Conservation (phyloP, 306 rosid genomes). For the Vicia faba region DNA sequence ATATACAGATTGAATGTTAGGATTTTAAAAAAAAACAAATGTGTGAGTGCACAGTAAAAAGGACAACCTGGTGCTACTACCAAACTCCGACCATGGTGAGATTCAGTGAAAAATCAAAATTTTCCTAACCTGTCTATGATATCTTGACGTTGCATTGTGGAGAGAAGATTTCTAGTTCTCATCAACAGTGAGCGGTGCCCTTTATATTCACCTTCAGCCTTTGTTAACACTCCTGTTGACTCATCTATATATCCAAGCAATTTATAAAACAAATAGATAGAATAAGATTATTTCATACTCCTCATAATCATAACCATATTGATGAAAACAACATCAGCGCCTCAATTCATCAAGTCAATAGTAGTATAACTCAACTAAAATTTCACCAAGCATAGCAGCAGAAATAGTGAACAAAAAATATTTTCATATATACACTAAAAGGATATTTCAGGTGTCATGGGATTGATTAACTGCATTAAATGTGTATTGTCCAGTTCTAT, state of each 20-base stretch:
- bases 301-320: conserved; percentile 27
- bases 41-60: background rate
- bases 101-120: background rate
- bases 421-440: background rate
- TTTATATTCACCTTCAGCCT: conserved; percentile 89
- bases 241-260: conserved; percentile 58
- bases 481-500: background rate
- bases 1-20: conserved; percentile 26
- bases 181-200: conserved; percentile 81
- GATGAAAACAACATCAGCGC: conserved; percentile 26
- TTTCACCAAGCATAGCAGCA: conserved; percentile 7
- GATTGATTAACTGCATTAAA: conserved; percentile 1
- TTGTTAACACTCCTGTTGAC: conserved; percentile 76
- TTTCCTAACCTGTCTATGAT: conserved; percentile 71
- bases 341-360: conserved; percentile 17
- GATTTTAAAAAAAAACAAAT: conserved; percentile 8
- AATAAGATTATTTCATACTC: conserved; percentile 21
- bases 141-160: conserved; percentile 96
- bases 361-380: conserved; percentile 16
- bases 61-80: background rate
- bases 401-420: conserved; percentile 14
- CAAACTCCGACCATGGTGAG: background rate
- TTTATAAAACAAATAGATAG: conserved; percentile 32
- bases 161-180: conserved; percentile 81
- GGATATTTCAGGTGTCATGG: background rate